Conservation (phyloP, 1,139 yeast species). For the Zygosaccharomyces sapae region DNA sequence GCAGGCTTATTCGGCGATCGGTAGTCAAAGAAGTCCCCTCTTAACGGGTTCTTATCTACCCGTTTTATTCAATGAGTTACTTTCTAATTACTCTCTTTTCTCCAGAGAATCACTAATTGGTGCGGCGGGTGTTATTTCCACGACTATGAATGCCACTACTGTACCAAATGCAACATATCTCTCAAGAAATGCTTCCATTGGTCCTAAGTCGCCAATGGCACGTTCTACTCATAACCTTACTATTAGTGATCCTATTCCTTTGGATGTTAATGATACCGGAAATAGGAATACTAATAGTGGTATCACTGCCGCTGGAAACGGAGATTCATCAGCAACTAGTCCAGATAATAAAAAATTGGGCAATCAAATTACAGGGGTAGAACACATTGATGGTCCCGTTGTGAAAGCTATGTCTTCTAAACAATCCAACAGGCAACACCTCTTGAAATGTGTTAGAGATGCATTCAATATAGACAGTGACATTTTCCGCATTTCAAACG, state of each 20-base stretch:
- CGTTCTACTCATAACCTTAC: constrained; percentile 21
- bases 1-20: constrained; percentile 23
- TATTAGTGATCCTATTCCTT: constrained; percentile 17
- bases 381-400: constrained; percentile 35
- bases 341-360: constrained; percentile 12
- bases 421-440: constrained; percentile 43
- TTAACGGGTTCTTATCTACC: constrained; percentile 58
- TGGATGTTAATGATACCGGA: neutral
- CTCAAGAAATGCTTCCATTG: constrained; percentile 8
- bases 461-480: constrained; percentile 55
- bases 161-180: constrained; percentile 6
- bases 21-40: constrained; percentile 36
- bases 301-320: constrained; percentile 1
- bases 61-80: constrained; percentile 52
- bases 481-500: constrained; percentile 49
- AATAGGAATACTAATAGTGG: neutral
- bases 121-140: constrained; percentile 41
- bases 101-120: constrained; percentile 49
- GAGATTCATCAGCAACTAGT: neutral
- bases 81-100: constrained; percentile 53
- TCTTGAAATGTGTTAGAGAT: constrained; percentile 54
- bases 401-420: constrained; percentile 35
- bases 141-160: constrained; percentile 10
- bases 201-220: constrained; percentile 25
- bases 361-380: constrained; percentile 39